Evolutionary conservation across 352 stramenopile genomes (phyloP), one percentile per base, ranked within the genome.

Genomic region (Phytophthora palmivora): DNA sequence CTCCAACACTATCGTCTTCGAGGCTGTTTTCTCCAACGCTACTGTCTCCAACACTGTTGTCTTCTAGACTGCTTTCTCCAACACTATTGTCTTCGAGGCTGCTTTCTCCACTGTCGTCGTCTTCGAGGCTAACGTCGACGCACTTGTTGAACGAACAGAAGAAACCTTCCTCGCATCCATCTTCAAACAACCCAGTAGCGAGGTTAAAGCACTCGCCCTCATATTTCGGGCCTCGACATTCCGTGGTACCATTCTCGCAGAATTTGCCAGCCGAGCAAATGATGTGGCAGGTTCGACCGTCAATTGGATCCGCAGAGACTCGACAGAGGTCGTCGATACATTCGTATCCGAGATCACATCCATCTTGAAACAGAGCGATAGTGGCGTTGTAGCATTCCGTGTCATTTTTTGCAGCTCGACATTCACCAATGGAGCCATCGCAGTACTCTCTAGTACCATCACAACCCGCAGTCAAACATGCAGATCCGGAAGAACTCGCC

Each of bases 141-240:
- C 63, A 72, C 45, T 67, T 72, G 56, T 67, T 63, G 44, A 63
- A 67, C 4, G 63, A 63, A 46, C 67, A 70, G 48, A 56, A 62
- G 55, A 68, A 62, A 14, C 57, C 46, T 4, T 71, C 44, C 0
- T 60, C 50, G 14, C 67, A 69, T 26, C 61, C 52, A 24, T 73
- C 42, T 42, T 72, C 57, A 36, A 70, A 72, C 7, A 48, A 21
- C 1, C 65, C 59, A 12, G 49, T 58, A 7, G 55, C 58, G 15
- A 63, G 43, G 54, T 78, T 74, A 47, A 79, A 84, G 55, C 74
- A 84, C 55, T 80, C 69, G n/a, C 48, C 41, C 2, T 67, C 44
- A 33, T 67, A 67, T 28, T 15, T 47, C 4, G 60, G 66, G 4
- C 15, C 54, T 15, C 66, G 66, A 18, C 66, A 74, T 32, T 52